Conservation (phyloP, 2,329 filamentous ascomycete genomes). For the Beauveria varroae region DNA sequence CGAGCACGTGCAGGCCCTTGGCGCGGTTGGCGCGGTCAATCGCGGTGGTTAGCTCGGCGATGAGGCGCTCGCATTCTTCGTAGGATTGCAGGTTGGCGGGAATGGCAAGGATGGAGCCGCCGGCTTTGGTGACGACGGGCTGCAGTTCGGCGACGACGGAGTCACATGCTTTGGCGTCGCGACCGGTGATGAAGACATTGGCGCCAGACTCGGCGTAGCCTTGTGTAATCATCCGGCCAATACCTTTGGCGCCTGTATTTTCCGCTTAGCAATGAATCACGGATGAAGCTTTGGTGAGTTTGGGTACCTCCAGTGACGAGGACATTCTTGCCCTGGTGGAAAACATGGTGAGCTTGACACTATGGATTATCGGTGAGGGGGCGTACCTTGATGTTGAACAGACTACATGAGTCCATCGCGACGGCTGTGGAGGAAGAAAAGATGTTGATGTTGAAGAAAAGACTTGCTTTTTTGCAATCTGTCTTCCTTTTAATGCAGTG, state of each 20-base stretch:
- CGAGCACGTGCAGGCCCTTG: constrained; percentile 48
- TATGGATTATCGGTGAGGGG: not conserved
- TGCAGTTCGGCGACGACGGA: constrained; percentile 50
- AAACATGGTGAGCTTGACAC: not conserved
- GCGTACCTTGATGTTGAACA: constrained; percentile 54
- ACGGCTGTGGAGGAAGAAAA: too few relatives aligned
- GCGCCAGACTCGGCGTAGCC: constrained; percentile 58
- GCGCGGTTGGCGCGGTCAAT: constrained; percentile 31
- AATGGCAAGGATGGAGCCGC: constrained; percentile 47
- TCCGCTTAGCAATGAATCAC: not conserved
- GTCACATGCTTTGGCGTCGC: constrained; percentile 51
- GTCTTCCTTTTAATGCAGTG: not conserved
- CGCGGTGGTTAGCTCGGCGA: constrained; percentile 34
- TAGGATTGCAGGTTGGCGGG: constrained; percentile 58
- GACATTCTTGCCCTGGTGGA: constrained; percentile 46
- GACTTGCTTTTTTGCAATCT: not conserved
- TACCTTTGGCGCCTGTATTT: constrained; percentile 44
- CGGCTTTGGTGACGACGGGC: constrained; percentile 29
- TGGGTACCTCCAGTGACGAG: constrained; percentile 44
- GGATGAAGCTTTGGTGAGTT: not conserved
- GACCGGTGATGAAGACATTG: constrained; percentile 58
- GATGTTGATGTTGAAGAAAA: too few relatives aligned
- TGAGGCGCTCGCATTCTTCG: constrained; percentile 46
- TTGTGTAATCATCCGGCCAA: constrained; percentile 60
- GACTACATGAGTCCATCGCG: constrained; percentile 18